Evolutionary conservation across 495 filamentous ascomycete genomes (phyloP).

Genomic region (Penicillium bovifimosum): DNA sequence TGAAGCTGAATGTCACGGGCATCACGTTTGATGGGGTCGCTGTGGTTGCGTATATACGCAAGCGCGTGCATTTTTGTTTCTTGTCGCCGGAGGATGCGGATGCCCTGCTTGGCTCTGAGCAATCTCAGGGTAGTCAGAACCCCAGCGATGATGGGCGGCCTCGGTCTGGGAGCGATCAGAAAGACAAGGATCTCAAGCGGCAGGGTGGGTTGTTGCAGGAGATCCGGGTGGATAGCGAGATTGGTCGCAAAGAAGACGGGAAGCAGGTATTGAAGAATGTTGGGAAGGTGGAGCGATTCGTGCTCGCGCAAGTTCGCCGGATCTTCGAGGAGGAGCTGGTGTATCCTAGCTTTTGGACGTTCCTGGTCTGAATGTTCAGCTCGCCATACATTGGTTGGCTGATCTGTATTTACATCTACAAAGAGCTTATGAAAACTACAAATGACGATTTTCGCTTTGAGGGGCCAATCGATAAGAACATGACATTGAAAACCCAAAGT

Average conservation of each 20-base stretch:
- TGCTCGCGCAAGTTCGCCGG: constrained; percentile 89
- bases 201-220: constrained; percentile 78
- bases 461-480: neutral
- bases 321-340: constrained; percentile 99
- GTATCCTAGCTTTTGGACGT: constrained; percentile 97
- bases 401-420: constrained; percentile 15
- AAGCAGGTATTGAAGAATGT: constrained; percentile 97
- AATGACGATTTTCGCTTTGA: constrained; percentile 7
- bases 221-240: constrained; percentile 94
- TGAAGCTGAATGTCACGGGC: constrained; percentile 89
- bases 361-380: constrained; percentile 62
- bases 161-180: constrained; percentile 24
- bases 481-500: neutral
- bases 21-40: constrained; percentile 92
- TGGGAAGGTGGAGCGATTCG: constrained; percentile 95
- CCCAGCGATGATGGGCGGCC: constrained; percentile 18
- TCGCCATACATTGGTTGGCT: neutral
- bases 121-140: constrained; percentile 30
- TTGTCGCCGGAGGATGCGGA: constrained; percentile 80
- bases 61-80: constrained; percentile 81
- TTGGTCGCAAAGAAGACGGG: constrained; percentile 81
- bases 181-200: constrained; percentile 52
- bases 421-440: constrained; percentile 13
- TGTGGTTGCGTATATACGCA: constrained; percentile 81
- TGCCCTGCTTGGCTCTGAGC: constrained; percentile 52